These are phyloP conservation scores for Lithohypha guttulata DNA, from an alignment of 2,329 filamentous ascomycete genomes.

Conservation along the genomic window DNA sequence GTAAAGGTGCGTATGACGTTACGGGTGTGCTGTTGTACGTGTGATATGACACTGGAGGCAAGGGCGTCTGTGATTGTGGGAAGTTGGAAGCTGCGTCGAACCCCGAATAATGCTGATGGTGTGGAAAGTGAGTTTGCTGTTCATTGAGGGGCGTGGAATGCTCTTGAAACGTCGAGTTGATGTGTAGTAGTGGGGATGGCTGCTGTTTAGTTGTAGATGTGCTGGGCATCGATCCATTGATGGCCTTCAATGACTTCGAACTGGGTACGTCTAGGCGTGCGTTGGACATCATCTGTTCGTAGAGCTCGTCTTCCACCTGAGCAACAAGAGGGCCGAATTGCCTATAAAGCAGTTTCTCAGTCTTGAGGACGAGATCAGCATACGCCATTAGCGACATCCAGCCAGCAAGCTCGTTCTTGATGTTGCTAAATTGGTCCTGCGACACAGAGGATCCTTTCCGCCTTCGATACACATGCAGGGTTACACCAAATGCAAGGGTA, in stretches of 20 bases:
- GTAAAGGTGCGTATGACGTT: constrained; percentile 9
- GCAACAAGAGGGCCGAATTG: constrained; percentile 19
- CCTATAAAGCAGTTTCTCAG: constrained; percentile 18
- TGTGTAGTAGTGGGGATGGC: too few relatives aligned
- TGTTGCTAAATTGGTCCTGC: constrained; percentile 19
- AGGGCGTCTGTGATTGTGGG: constrained; percentile 2
- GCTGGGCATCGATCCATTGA: too few relatives aligned
- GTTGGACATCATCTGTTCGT: too few relatives aligned
- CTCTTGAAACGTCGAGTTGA: too few relatives aligned
- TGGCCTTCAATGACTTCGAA: too few relatives aligned
- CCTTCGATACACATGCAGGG: constrained; percentile 17
- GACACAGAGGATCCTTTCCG: constrained; percentile 12
- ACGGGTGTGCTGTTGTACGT: constrained; percentile 10
- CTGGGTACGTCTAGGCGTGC: too few relatives aligned
- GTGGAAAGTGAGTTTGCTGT: too few relatives aligned
- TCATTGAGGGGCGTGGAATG: too few relatives aligned
- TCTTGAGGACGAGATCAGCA: constrained; percentile 19
- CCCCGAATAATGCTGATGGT: too few relatives aligned
- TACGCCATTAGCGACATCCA: constrained; percentile 22
- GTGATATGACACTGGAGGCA: constrained; percentile 2
- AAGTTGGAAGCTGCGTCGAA: too few relatives aligned
- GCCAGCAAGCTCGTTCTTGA: constrained; percentile 21
- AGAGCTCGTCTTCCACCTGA: constrained; percentile 13
- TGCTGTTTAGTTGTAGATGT: too few relatives aligned
- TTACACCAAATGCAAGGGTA: constrained; percentile 20